Evolutionary conservation across 179 eudicot genomes (phyloP).

Genomic region (Carnegiea gigantea): DNA sequence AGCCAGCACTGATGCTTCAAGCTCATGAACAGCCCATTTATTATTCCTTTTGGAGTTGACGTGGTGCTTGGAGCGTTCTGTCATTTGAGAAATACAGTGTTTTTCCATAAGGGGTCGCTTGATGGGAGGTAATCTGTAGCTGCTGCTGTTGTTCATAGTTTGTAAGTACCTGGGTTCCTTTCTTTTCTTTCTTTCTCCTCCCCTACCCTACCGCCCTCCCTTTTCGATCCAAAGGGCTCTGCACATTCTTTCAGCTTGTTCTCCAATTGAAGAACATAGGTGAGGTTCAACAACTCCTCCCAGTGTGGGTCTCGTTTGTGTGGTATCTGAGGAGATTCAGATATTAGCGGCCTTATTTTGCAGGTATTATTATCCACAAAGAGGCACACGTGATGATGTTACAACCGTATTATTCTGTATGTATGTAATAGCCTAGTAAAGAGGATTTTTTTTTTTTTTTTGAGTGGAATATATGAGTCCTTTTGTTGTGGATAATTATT

Average conservation of each 20-base stretch:
- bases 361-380: too few species aligned
- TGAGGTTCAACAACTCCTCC: too few species aligned
- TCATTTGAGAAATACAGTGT: slow-evolving; percentile 11
- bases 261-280: neutral
- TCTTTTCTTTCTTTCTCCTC: neutral
- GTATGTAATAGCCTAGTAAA: neutral
- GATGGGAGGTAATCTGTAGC: neutral
- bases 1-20: slow-evolving; percentile 13
- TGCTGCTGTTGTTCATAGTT: neutral
- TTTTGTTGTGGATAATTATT: too few species aligned
- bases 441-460: neutral
- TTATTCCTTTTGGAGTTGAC: neutral
- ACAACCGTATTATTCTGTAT: neutral
- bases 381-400: neutral
- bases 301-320: too few species aligned
- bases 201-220: too few species aligned
- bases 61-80: slow-evolving; percentile 16
- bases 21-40: slow-evolving; percentile 19
- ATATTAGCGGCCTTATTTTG: too few species aligned
- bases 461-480: neutral
- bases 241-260: neutral
- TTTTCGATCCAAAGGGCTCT: neutral
- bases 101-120: neutral
- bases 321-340: too few species aligned
- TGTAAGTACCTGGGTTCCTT: neutral